Conservation (phyloP, 257 asterid species). For the Solanum virginianum region DNA sequence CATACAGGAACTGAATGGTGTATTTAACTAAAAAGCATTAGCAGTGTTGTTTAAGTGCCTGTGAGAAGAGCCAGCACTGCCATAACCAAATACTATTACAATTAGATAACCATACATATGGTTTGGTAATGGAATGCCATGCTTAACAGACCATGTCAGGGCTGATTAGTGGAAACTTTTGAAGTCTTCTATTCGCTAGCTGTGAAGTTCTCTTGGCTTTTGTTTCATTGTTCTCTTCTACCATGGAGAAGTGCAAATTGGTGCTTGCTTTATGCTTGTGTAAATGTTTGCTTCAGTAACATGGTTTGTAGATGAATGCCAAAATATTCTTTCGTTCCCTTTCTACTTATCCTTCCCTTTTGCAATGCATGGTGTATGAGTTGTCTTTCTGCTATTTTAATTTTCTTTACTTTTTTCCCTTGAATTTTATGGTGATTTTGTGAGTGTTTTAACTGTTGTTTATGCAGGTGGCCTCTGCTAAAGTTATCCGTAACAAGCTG, state of each 20-base stretch:
- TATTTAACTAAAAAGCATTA: background rate
- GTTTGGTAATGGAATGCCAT: background rate
- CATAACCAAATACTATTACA: background rate
- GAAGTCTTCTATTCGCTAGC: background rate
- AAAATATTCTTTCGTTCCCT: background rate
- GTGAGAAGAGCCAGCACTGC: background rate
- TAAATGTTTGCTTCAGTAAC: background rate
- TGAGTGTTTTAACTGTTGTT: background rate
- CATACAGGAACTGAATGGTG: background rate
- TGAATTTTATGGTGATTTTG: background rate
- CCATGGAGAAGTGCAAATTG: background rate
- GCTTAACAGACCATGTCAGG: background rate
- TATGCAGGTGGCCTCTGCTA: slow-evolving; percentile 52
- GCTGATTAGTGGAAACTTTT: background rate
- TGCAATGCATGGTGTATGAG: background rate
- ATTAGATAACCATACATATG: background rate
- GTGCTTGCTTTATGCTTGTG: background rate
- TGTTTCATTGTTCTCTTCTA: background rate
- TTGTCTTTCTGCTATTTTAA: background rate
- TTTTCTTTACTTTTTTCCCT: background rate
- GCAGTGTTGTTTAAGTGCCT: background rate
- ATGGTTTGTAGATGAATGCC: background rate
- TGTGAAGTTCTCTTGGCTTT: background rate
- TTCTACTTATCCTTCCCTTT: background rate
- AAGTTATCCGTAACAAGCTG: slow-evolving; percentile 85